Conservation (phyloP, 2,329 filamentous ascomycete species). For the Ceratocystiopsis sp. region DNA sequence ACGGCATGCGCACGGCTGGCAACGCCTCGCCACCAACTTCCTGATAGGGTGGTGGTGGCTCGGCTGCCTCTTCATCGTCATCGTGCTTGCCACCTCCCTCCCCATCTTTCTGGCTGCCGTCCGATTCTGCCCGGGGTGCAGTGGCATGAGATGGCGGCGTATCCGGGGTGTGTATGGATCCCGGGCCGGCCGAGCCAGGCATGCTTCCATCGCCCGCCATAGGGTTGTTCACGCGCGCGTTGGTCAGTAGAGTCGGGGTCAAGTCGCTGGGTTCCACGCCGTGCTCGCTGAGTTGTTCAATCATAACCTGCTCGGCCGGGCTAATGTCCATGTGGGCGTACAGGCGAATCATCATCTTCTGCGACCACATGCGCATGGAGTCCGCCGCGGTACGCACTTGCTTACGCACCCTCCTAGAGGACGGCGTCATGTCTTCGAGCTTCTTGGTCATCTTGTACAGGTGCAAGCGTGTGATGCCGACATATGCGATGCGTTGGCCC, state of each 20-base stretch:
- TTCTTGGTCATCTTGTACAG: constrained; percentile 63
- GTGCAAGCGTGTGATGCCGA: constrained; percentile 70
- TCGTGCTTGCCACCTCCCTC: not conserved
- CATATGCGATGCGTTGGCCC: constrained; percentile 89
- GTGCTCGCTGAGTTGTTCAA: constrained; percentile 87
- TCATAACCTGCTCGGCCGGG: constrained; percentile 87
- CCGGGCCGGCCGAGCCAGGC: constrained; percentile 1
- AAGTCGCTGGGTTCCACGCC: constrained; percentile 74
- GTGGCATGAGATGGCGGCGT: not conserved
- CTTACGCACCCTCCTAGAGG: constrained; percentile 50
- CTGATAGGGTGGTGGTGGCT: constrained; percentile 41
- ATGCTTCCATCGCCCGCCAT: constrained; percentile 38
- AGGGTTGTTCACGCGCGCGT: constrained; percentile 83
- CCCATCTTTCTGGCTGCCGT: not conserved
- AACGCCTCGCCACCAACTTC: constrained; percentile 52
- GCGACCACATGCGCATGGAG: constrained; percentile 83
- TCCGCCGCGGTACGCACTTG: constrained; percentile 52
- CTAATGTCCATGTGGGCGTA: constrained; percentile 97
- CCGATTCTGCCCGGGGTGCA: not conserved
- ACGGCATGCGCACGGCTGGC: constrained; percentile 65
- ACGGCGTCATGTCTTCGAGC: constrained; percentile 38
- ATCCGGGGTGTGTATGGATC: not conserved
- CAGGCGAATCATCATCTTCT: constrained; percentile 92
- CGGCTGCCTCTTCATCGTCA: constrained; percentile 28
- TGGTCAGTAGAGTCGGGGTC: constrained; percentile 74